Evolutionary conservation across 768 basidiomycete genomes (phyloP).

Genomic region (Astraeus odoratus): DNA sequence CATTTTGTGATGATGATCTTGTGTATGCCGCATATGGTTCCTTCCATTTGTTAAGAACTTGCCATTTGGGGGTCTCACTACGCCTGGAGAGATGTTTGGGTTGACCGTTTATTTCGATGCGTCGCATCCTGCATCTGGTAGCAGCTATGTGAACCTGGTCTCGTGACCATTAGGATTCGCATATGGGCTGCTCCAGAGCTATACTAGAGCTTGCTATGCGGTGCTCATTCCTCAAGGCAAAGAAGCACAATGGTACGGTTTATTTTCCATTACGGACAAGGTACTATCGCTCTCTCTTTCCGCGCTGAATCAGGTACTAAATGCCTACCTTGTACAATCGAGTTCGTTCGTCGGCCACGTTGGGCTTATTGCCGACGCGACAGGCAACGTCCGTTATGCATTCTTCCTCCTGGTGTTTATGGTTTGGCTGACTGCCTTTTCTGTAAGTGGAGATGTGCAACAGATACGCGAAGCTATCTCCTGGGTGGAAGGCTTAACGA

Average conservation of each 20-base stretch:
- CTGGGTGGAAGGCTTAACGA: neutral
- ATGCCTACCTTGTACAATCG: slow-evolving; percentile 47
- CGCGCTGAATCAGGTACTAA: neutral
- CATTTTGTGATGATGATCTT: slow-evolving; percentile 58
- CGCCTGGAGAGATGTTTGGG: slow-evolving; percentile 77
- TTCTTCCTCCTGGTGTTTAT: slow-evolving; percentile 85
- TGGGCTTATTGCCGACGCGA: slow-evolving; percentile 79
- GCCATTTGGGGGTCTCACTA: slow-evolving; percentile 68
- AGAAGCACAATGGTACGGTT: slow-evolving; percentile 81
- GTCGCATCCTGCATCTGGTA: slow-evolving; percentile 11
- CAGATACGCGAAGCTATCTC: slow-evolving; percentile 38
- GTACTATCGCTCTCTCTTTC: slow-evolving; percentile 26
- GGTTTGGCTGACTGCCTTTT: slow-evolving; percentile 80
- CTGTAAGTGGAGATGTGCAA: slow-evolving; percentile 66
- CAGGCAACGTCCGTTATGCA: slow-evolving; percentile 86
- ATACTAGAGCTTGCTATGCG: slow-evolving; percentile 80
- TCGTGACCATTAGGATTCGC: slow-evolving; percentile 44
- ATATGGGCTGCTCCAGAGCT: slow-evolving; percentile 89
- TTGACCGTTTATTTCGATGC: slow-evolving; percentile 78
- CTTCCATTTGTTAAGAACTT: slow-evolving; percentile 41
- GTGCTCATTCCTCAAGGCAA: slow-evolving; percentile 83
- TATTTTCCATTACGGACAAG: slow-evolving; percentile 91
- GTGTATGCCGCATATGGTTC: slow-evolving; percentile 75
- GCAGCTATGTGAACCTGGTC: neutral
- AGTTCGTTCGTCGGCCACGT: slow-evolving; percentile 93